Percentiles rank a stretch among this genome's conserved stretches.
Conservation (phyloP, 2,329 filamentous ascomycete species). For the Cytospora leucostoma region DNA sequence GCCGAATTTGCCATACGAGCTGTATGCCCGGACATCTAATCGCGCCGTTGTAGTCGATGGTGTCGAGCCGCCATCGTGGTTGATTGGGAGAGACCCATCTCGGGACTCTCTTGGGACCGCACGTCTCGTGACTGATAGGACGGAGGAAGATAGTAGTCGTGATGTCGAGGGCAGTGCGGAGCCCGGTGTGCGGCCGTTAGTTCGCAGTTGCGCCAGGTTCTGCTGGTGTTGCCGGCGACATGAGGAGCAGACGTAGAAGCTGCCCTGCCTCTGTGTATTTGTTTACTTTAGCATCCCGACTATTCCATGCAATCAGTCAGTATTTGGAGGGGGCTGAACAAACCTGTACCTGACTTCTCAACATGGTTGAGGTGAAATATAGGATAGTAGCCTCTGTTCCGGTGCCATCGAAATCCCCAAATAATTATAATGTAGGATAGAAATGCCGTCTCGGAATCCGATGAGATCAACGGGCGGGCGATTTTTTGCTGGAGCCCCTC, state of each 20-base stretch:
- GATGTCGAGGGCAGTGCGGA: neutral
- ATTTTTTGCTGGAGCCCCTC: slow-evolving; percentile 16
- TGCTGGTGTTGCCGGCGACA: slow-evolving; percentile 38
- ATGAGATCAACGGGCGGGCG: slow-evolving; percentile 16
- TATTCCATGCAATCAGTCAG: too few species aligned
- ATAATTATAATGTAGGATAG: neutral
- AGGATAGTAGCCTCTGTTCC: neutral
- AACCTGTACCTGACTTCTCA: slow-evolving; percentile 26
- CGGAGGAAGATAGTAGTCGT: slow-evolving; percentile 11
- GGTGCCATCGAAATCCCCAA: neutral
- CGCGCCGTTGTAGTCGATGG: neutral
- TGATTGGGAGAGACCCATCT: neutral
- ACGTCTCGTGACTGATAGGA: neutral
- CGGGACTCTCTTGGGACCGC: neutral
- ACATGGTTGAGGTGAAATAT: slow-evolving; percentile 14
- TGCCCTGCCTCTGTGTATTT: slow-evolving; percentile 38
- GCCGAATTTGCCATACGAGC: slow-evolving; percentile 23
- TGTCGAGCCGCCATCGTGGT: neutral
- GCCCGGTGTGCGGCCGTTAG: slow-evolving; percentile 1
- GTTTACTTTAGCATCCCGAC: neutral
- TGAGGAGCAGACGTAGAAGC: slow-evolving; percentile 45
- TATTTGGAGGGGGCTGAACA: neutral
- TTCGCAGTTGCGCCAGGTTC: slow-evolving; percentile 16
- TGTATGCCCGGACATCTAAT: slow-evolving; percentile 9
- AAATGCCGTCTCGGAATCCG: neutral